Evolutionary conservation across 805 yeast genomes (phyloP).

Genomic region (Maudiozyma bulderi): DNA sequence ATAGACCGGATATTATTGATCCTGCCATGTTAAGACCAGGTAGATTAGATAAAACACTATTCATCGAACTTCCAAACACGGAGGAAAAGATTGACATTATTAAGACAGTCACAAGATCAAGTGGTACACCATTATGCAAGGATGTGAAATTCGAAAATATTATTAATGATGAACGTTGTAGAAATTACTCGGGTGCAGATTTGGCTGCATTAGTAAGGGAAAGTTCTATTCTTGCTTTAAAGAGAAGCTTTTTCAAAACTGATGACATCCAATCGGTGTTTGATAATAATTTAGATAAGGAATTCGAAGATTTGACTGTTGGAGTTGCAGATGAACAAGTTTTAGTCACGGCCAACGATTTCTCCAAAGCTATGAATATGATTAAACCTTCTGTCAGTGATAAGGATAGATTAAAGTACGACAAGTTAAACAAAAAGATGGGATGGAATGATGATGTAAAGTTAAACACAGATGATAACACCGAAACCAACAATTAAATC

Average conservation of each 20-base stretch:
- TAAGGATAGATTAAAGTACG: conserved; percentile 69
- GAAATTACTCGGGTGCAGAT: conserved; percentile 94
- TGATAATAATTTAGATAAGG: conserved; percentile 39
- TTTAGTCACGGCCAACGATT: conserved; percentile 61
- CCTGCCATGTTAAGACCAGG: conserved; percentile 98
- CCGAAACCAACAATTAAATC: background rate
- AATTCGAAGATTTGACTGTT: conserved; percentile 33
- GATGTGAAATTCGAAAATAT: conserved; percentile 52
- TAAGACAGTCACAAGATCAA: conserved; percentile 59
- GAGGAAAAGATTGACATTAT: conserved; percentile 76
- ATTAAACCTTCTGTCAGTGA: conserved; percentile 90
- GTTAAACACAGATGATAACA: conserved; percentile 11
- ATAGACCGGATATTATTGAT: conserved; percentile 96
- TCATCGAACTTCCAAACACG: conserved; percentile 77
- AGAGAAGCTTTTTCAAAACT: conserved; percentile 53
- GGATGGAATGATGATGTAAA: conserved; percentile 52
- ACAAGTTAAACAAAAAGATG: conserved; percentile 58
- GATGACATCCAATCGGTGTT: conserved; percentile 35
- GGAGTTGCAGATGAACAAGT: conserved; percentile 21
- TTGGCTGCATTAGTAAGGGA: conserved; percentile 84
- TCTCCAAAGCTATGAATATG: conserved; percentile 55
- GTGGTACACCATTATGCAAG: conserved; percentile 62
- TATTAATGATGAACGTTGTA: conserved; percentile 69
- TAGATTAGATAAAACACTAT: conserved; percentile 83
- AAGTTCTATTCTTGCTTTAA: conserved; percentile 84